These are phyloP conservation scores for Blastocystis sp. DNA, from an alignment of 352 stramenopile species.

Conservation along the genomic window DNA sequence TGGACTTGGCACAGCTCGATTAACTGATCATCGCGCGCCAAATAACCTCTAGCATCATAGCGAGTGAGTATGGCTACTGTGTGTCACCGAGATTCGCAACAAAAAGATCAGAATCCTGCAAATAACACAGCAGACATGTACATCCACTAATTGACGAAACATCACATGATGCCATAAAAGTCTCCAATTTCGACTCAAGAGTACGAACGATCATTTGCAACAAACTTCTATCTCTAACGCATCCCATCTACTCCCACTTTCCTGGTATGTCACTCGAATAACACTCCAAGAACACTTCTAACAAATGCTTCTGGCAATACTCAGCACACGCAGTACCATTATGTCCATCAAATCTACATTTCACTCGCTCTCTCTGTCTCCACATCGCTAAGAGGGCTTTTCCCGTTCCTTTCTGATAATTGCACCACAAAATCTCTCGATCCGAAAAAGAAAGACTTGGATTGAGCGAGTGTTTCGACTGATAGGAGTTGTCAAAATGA, in stretches of 20 bases:
- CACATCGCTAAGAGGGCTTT: constrained; percentile 5
- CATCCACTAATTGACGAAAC: background rate
- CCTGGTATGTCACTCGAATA: background rate
- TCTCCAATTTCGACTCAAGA: background rate
- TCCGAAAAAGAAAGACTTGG: background rate
- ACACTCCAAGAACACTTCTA: background rate
- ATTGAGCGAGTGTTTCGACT: background rate
- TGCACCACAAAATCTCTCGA: background rate
- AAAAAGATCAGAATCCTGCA: background rate
- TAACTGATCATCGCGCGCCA: background rate
- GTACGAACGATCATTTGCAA: background rate
- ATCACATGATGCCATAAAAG: background rate
- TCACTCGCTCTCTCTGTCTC: background rate
- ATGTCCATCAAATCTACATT: constrained; percentile 44
- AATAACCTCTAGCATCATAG: background rate
- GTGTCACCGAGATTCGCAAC: constrained; percentile 21
- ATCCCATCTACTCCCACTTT: background rate
- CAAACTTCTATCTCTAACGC: background rate
- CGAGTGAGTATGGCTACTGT: background rate
- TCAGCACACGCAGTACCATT: background rate
- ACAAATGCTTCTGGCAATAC: background rate
- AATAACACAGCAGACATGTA: constrained; percentile 10
- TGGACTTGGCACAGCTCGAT: background rate
- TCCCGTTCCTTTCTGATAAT: constrained; percentile 13
- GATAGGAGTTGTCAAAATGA: too few relatives aligned